Conservation (phyloP, 495 filamentous ascomycete species). For the Penicillium crystallinum region DNA sequence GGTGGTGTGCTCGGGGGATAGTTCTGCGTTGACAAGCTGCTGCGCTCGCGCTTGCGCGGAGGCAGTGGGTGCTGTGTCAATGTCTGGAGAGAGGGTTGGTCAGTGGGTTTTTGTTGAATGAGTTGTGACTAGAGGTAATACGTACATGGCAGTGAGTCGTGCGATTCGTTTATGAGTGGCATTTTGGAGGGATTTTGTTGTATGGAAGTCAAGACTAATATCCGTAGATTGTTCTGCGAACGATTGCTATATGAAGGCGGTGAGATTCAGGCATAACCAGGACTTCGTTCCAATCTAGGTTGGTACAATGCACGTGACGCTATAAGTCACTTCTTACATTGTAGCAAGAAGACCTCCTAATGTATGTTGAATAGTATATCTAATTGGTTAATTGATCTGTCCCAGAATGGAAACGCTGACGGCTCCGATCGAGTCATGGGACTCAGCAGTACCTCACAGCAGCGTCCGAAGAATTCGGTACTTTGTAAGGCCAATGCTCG, state of each 20-base stretch:
- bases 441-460: neutral
- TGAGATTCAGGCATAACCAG: neutral
- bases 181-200: constrained; percentile 33
- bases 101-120: neutral
- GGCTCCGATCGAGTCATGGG: neutral
- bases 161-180: constrained; percentile 64
- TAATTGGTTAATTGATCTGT: neutral
- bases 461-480: neutral
- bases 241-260: neutral
- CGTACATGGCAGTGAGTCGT: constrained; percentile 83
- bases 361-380: no score
- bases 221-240: constrained; percentile 1
- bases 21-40: constrained; percentile 61
- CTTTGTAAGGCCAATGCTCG: neutral
- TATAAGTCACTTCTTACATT: no score
- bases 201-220: neutral
- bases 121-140: neutral
- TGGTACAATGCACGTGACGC: neutral
- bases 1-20: constrained; percentile 40
- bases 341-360: no score
- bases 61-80: constrained; percentile 62
- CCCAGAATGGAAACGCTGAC: neutral
- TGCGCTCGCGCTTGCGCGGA: constrained; percentile 52
- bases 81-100: constrained; percentile 48
- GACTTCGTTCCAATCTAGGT: no score